Percentiles rank a stretch among this genome's conserved stretches.
Conservation (phyloP, 139 green algal species). For the Auxenochlorella pyrenoidosa region DNA sequence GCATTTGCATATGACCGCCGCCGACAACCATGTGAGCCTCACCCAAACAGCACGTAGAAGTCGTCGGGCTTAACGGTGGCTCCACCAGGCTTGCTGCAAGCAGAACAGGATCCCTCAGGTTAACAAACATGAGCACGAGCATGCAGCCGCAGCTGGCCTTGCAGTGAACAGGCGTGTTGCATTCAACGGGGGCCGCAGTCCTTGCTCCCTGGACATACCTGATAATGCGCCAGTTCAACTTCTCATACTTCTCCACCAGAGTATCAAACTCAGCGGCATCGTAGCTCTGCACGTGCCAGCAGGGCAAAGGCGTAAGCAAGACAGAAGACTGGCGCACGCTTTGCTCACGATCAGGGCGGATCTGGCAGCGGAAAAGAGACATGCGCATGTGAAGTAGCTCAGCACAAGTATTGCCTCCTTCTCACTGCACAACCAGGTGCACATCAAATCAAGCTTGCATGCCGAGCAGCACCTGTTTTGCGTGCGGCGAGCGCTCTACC, state of each 20-base stretch:
- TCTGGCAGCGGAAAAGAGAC: no score
- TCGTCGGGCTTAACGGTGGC: slow-evolving; percentile 88
- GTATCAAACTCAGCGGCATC: slow-evolving; percentile 69
- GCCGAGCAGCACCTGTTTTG: slow-evolving; percentile 41
- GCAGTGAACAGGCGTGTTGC: background rate
- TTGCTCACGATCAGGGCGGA: no score
- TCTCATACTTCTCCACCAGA: slow-evolving; percentile 75
- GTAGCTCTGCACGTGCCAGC: slow-evolving; percentile 64
- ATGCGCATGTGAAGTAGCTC: no score
- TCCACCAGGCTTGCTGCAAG: slow-evolving; percentile 82
- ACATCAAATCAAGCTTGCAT: no score
- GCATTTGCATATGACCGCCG: no score
- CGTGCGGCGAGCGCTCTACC: slow-evolving; percentile 67
- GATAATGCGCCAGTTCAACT: slow-evolving; percentile 92
- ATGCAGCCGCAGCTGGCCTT: background rate
- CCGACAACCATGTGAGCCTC: no score
- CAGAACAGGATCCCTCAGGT: no score
- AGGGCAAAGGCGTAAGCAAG: background rate
- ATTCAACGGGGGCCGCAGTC: no score
- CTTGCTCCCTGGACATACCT: no score
- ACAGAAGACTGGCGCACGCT: background rate
- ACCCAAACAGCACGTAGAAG: slow-evolving; percentile 84
- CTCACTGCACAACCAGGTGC: no score
- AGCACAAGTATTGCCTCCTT: no score
- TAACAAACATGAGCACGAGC: background rate